phyloP scores from a whole-genome alignment of 1,139 yeast species.

The Blastobotrys elegans region DNA sequence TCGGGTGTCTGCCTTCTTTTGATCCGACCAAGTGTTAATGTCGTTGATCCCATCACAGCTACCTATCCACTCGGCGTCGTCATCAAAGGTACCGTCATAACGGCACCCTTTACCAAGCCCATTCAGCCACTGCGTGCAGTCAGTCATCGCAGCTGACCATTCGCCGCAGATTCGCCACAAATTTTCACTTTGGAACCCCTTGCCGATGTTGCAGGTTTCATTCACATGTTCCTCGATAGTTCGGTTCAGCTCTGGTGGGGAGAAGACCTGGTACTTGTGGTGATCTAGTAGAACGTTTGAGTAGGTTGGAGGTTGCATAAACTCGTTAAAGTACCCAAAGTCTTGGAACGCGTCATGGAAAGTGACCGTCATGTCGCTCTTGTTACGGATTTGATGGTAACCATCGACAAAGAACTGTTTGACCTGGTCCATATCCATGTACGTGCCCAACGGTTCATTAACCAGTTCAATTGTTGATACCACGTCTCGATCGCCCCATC shows the following conservation, averaged over 20 bases:
- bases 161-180: conserved; percentile 85
- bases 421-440: conserved; percentile 53
- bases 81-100: conserved; percentile 60
- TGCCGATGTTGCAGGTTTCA: conserved; percentile 61
- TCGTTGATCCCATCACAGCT: conserved; percentile 59
- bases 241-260: conserved; percentile 52
- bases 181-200: conserved; percentile 45
- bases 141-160: conserved; percentile 92
- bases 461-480: conserved; percentile 78
- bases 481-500: conserved; percentile 69
- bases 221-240: conserved; percentile 56
- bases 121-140: conserved; percentile 86
- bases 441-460: conserved; percentile 84
- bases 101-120: conserved; percentile 90
- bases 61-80: conserved; percentile 48
- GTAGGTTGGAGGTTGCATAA: conserved; percentile 38
- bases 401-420: conserved; percentile 53
- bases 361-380: conserved; percentile 49
- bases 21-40: conserved; percentile 54
- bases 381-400: conserved; percentile 48
- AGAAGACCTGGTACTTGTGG: conserved; percentile 86
- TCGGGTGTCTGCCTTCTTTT: conserved; percentile 55
- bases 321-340: conserved; percentile 59
- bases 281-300: conserved; percentile 80
- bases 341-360: conserved; percentile 72